phyloP scores from a whole-genome alignment of 441 rosid genomes.

The Populus tomentosa region DNA sequence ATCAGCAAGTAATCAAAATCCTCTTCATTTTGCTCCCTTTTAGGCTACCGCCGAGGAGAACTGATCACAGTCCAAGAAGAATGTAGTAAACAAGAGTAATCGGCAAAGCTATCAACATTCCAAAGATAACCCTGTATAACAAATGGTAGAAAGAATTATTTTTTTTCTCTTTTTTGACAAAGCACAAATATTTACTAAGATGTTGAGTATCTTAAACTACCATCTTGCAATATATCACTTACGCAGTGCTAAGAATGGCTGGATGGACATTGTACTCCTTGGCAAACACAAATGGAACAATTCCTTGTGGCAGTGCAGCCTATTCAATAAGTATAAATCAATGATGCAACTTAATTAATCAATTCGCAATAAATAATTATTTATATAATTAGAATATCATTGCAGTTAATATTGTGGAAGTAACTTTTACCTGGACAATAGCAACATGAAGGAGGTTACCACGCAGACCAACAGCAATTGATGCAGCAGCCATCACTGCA shows the following conservation, averaged over 20 bases:
- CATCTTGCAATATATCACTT: constrained; percentile 15
- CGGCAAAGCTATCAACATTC: constrained; percentile 75
- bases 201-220: neutral
- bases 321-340: constrained; percentile 25
- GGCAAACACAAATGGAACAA: constrained; percentile 48
- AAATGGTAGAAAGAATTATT: neutral
- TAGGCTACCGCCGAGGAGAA: constrained; percentile 4
- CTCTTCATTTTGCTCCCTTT: constrained; percentile 23
- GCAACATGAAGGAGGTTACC: constrained; percentile 84
- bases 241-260: constrained; percentile 78
- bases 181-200: neutral
- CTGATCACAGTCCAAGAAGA: constrained; percentile 63
- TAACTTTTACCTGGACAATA: constrained; percentile 68
- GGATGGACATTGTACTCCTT: constrained; percentile 54
- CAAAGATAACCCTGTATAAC: constrained; percentile 60
- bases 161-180: no score
- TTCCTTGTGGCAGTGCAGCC: constrained; percentile 86
- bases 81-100: constrained; percentile 75
- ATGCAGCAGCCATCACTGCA: constrained; percentile 92
- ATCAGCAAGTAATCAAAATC: constrained; percentile 20
- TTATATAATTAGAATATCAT: neutral
- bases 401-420: neutral
- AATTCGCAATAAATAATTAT: no score
- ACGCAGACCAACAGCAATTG: constrained; percentile 77
- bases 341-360: no score